Evolutionary conservation across 345 rosid genomes (phyloP).

Genomic region (Carallia pectinifolia): DNA sequence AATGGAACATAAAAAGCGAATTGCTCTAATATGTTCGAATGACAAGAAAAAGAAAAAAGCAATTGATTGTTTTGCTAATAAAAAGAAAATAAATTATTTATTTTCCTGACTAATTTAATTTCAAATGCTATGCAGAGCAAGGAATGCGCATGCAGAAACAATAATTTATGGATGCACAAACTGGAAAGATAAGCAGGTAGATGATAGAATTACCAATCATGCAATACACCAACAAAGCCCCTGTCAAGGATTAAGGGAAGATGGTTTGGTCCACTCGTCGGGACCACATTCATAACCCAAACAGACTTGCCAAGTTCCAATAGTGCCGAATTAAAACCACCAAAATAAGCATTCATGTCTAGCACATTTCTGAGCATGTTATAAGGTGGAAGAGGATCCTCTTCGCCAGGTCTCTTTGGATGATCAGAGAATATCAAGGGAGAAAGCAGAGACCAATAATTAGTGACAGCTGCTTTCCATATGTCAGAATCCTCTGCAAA

Average conservation of each 20-base stretch:
- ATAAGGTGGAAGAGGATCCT: slow-evolving; percentile 96
- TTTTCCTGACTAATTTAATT: no score
- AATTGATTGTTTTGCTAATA: no score
- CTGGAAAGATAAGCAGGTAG: neutral
- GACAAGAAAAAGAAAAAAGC: no score
- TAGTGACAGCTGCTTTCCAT: slow-evolving; percentile 56
- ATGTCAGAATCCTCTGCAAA: slow-evolving; percentile 57
- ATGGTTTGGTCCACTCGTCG: slow-evolving; percentile 74
- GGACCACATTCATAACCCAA: slow-evolving; percentile 99
- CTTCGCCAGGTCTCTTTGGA: slow-evolving; percentile 99
- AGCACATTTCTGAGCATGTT: slow-evolving; percentile 95
- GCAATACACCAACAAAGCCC: slow-evolving; percentile 87
- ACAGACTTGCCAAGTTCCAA: slow-evolving; percentile 76
- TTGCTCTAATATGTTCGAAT: no score
- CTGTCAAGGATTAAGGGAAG: slow-evolving; percentile 89
- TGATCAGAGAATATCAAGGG: slow-evolving; percentile 99
- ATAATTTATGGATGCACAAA: neutral
- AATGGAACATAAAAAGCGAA: no score
- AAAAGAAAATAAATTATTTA: no score
- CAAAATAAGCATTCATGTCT: slow-evolving; percentile 94
- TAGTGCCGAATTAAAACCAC: slow-evolving; percentile 84
- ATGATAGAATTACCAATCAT: slow-evolving; percentile 69
- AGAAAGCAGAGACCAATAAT: slow-evolving; percentile 96
- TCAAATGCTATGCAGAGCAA: neutral
- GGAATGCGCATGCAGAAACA: neutral